A percentile compares a stretch with the other conserved stretches of the same genome.
phyloP scores from a whole-genome alignment of 2,329 filamentous ascomycete genomes.

The Trichoderma harzianum region DNA sequence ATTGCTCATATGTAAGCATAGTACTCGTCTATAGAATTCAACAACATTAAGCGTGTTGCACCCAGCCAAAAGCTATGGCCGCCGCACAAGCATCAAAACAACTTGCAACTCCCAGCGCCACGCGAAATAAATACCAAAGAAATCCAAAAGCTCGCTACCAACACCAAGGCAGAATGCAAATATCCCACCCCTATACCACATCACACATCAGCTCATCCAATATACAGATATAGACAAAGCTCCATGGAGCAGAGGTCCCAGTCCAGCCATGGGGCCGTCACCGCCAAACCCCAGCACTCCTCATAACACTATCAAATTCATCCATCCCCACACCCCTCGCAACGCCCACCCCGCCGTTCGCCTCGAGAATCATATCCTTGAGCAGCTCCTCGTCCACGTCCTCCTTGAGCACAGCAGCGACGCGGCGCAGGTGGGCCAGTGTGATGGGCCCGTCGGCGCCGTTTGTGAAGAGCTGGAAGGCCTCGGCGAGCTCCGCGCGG shows the following conservation, averaged over 20 bases:
- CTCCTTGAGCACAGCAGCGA: conserved; percentile 80
- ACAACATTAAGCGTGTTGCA: neutral
- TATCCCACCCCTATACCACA: neutral
- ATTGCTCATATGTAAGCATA: neutral
- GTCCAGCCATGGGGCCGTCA: conserved; percentile 28
- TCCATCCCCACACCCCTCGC: conserved; percentile 68
- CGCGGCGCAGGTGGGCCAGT: conserved; percentile 69
- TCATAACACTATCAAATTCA: conserved; percentile 86
- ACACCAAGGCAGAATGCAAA: neutral
- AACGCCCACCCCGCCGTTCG: conserved; percentile 75
- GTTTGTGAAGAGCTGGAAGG: conserved; percentile 76
- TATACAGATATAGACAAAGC: neutral
- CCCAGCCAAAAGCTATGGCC: neutral
- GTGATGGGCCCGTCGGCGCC: conserved; percentile 61
- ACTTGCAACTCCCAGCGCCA: conserved; percentile 4
- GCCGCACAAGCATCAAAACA: neutral
- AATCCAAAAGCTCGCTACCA: neutral
- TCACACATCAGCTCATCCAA: neutral
- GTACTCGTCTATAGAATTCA: neutral
- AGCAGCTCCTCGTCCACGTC: conserved; percentile 79
- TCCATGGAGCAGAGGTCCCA: neutral
- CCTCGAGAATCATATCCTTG: conserved; percentile 92
- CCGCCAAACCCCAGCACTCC: conserved; percentile 76
- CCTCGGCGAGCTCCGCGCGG: conserved; percentile 70
- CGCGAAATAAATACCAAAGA: neutral